A percentile compares a stretch with the other conserved stretches of the same genome.
Evolutionary conservation across 1,139 yeast genomes (phyloP).

Genomic region (Pichia sp.): DNA sequence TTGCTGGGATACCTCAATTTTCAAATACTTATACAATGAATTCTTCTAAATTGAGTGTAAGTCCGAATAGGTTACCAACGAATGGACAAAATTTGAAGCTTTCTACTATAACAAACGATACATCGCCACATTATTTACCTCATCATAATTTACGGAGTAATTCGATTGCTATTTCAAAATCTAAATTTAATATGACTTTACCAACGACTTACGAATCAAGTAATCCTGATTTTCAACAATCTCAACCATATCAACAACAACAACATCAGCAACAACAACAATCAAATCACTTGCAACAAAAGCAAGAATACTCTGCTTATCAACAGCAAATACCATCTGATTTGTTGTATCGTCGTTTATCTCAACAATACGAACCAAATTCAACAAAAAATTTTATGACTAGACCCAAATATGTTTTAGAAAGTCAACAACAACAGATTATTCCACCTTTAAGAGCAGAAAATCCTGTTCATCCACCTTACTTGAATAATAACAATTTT

Average conservation of each 20-base stretch:
- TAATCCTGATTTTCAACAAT: not conserved
- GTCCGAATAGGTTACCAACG: not conserved
- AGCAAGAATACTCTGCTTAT: slow-evolving; percentile 1
- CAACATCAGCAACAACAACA: slow-evolving; percentile 7
- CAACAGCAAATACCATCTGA: not conserved
- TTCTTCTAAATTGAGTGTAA: not conserved
- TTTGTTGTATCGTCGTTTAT: slow-evolving; percentile 2
- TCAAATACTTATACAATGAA: not conserved
- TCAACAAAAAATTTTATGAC: not conserved
- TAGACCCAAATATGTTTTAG: slow-evolving; percentile 3
- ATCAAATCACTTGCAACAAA: not conserved
- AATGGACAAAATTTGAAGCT: not conserved
- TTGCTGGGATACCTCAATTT: slow-evolving; percentile 6
- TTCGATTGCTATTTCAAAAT: slow-evolving; percentile 15
- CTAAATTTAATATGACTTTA: slow-evolving; percentile 24
- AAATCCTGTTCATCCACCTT: slow-evolving; percentile 37
- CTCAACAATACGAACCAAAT: slow-evolving; percentile 8
- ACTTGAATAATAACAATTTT: slow-evolving; percentile 15
- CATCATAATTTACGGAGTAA: slow-evolving; percentile 6
- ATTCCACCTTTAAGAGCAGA: slow-evolving; percentile 38
- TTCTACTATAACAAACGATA: slow-evolving; percentile 1
- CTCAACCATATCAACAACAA: slow-evolving; percentile 4
- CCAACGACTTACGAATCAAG: slow-evolving; percentile 47
- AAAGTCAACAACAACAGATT: slow-evolving; percentile 20
- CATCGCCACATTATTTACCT: not conserved